Evolutionary conservation across 2,329 filamentous ascomycete genomes (phyloP).

Genomic region (Fusarium udum): DNA sequence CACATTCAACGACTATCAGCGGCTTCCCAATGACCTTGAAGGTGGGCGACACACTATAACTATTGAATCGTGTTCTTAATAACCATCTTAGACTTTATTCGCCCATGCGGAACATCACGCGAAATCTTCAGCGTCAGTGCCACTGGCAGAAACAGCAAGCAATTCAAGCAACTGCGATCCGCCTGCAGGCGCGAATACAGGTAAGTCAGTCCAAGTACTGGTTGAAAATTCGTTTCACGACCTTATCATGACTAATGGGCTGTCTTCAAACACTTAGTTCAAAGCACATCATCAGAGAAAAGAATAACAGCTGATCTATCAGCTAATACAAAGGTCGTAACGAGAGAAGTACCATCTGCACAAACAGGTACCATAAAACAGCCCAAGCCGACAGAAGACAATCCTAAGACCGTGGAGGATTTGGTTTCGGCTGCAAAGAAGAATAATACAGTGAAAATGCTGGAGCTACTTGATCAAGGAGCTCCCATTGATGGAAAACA

Average conservation of each 20-base stretch:
- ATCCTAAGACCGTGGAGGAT: background rate
- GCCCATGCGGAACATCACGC: background rate
- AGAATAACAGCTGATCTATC: background rate
- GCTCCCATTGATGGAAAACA: background rate
- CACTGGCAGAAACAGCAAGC: background rate
- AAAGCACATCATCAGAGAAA: too few relatives aligned
- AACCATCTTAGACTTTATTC: background rate
- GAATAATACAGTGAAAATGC: accelerated
- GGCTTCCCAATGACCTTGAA: background rate
- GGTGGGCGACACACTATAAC: background rate
- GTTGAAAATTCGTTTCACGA: too few relatives aligned
- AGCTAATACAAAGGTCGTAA: background rate
- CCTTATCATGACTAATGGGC: background rate
- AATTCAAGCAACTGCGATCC: background rate
- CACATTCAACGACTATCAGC: background rate
- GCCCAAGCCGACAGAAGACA: background rate
- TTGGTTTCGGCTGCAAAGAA: background rate
- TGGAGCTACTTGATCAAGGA: background rate
- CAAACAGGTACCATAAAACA: background rate
- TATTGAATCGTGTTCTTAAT: background rate
- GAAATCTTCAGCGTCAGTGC: background rate
- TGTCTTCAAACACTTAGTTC: background rate
- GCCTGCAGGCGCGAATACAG: background rate
- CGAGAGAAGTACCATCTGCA: background rate
- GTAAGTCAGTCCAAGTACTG: background rate